phyloP scores from a whole-genome alignment of 2,329 filamentous ascomycete genomes.

The Alternaria angustiovoidea region DNA sequence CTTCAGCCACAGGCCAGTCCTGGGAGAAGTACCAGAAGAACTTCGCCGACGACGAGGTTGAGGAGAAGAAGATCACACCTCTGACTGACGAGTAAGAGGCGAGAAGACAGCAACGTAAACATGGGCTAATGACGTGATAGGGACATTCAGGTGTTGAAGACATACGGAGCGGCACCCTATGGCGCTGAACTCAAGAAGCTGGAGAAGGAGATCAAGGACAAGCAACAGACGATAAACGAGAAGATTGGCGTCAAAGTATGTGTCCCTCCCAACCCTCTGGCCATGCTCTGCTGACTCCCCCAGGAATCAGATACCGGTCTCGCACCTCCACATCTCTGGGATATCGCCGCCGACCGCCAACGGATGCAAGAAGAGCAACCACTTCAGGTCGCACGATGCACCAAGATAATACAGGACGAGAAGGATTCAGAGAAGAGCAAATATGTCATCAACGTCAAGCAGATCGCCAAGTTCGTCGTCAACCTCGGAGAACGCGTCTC shows the following conservation, averaged over 20 bases:
- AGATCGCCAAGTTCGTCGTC: constrained; percentile 99
- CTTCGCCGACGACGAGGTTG: constrained; percentile 94
- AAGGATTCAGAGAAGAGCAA: constrained; percentile 98
- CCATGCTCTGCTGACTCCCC: constrained; percentile 17
- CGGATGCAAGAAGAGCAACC: constrained; percentile 99
- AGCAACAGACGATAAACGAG: constrained; percentile 96
- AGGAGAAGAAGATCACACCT: constrained; percentile 99
- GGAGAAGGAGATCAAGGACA: constrained; percentile 99
- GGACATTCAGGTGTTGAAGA: constrained; percentile 99
- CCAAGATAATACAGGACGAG: constrained; percentile 98
- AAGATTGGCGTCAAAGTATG: constrained; percentile 74
- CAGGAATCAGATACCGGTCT: constrained; percentile 98
- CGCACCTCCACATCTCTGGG: constrained; percentile 97
- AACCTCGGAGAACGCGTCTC: constrained; percentile 96
- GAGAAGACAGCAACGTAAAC: neutral
- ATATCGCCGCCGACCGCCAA: constrained; percentile 96
- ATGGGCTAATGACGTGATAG: constrained; percentile 60
- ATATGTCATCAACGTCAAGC: constrained; percentile 99
- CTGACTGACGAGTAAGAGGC: constrained; percentile 87
- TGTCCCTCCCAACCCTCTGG: neutral
- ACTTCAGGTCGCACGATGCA: constrained; percentile 95
- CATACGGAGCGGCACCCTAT: constrained; percentile 96
- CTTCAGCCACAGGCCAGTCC: constrained; percentile 89
- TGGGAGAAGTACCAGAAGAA: constrained; percentile 99
- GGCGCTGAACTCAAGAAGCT: constrained; percentile 93